Conservation (phyloP, 1,139 yeast species). For the Hansenula anomala region DNA sequence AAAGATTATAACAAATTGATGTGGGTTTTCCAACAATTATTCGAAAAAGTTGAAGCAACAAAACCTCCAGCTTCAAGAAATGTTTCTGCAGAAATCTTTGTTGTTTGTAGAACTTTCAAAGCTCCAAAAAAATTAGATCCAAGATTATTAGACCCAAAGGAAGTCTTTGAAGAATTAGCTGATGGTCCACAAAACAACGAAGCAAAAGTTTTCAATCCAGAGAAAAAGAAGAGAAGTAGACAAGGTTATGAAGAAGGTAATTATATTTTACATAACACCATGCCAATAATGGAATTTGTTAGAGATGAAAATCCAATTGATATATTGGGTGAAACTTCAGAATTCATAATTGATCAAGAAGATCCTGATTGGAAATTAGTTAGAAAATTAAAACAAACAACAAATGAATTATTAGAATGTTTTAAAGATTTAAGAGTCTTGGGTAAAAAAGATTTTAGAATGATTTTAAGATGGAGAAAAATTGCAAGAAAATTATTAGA, state of each 20-base stretch:
- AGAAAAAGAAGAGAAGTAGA: conserved; percentile 83
- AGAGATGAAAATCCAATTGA: conserved; percentile 79
- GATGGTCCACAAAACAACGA: conserved; percentile 79
- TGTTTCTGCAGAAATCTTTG: conserved; percentile 98
- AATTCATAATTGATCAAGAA: conserved; percentile 53
- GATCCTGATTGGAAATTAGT: conserved; percentile 72
- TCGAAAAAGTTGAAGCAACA: conserved; percentile 96
- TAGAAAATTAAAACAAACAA: conserved; percentile 68
- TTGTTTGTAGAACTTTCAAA: conserved; percentile 91
- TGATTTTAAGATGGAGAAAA: conserved; percentile 80
- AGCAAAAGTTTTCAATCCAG: conserved; percentile 92
- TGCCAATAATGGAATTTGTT: conserved; percentile 76
- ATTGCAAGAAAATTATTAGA: conserved; percentile 79
- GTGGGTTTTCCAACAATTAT: conserved; percentile 96
- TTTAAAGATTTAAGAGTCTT: conserved; percentile 87
- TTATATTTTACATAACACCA: conserved; percentile 67
- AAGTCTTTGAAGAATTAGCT: conserved; percentile 88
- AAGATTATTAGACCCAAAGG: conserved; percentile 82
- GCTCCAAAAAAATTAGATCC: conserved; percentile 97
- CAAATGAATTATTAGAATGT: conserved; percentile 74
- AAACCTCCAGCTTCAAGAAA: conserved; percentile 98
- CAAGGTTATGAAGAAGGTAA: conserved; percentile 98
- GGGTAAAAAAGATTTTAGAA: conserved; percentile 89
- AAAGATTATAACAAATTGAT: conserved; percentile 93
- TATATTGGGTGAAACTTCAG: conserved; percentile 67